Evolutionary conservation across 176 grass and related monocot genomes (phyloP).

Genomic region (Zizania latifolia): DNA sequence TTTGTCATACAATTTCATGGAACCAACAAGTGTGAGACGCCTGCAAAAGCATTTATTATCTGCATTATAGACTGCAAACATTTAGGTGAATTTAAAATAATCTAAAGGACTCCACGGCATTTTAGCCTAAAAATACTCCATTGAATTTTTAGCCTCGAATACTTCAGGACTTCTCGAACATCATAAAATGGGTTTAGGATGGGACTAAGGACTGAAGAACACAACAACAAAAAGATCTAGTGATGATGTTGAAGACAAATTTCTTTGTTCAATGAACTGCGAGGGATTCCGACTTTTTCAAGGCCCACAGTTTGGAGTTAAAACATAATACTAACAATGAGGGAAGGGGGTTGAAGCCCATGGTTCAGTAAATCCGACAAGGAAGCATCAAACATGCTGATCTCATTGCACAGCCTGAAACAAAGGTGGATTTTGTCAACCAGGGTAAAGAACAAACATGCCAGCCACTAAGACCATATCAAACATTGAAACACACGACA

Average conservation of each 20-base stretch:
- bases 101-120: background rate
- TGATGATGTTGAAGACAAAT: background rate
- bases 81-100: constrained; percentile 2
- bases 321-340: background rate
- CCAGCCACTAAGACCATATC: constrained; percentile 43
- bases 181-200: background rate
- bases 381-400: constrained; percentile 20
- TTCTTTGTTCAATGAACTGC: background rate
- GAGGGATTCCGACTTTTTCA: background rate
- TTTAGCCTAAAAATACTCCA: background rate
- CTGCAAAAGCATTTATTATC: background rate
- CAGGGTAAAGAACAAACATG: constrained; percentile 42
- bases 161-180: background rate
- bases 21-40: background rate
- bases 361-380: background rate
- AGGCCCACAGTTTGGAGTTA: background rate
- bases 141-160: too few relatives aligned
- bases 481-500: constrained; percentile 45
- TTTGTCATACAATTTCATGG: background rate
- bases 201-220: background rate
- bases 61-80: background rate
- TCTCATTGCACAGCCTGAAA: constrained; percentile 1
- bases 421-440: constrained; percentile 10
- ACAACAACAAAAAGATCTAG: background rate
- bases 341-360: background rate